A percentile compares a stretch with the other conserved stretches of the same genome.
These are phyloP conservation scores for Eucalyptus sp. DNA, from an alignment of 345 rosid genomes.

Conservation along the genomic window DNA sequence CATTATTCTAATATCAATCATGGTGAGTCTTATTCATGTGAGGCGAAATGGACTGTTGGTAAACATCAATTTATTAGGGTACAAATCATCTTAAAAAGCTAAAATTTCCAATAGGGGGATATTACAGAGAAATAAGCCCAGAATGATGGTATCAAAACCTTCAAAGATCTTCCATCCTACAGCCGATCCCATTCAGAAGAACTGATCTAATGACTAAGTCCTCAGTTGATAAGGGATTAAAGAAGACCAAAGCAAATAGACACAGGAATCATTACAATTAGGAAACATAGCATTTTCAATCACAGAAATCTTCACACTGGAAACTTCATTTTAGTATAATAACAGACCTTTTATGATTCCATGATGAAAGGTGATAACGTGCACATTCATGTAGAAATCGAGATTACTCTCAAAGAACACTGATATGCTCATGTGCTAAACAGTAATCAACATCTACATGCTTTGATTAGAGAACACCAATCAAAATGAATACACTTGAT, in stretches of 20 bases:
- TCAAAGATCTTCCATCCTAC: neutral
- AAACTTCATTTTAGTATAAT: neutral
- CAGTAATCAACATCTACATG: neutral
- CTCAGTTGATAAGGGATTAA: neutral
- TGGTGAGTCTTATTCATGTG: neutral
- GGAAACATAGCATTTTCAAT: neutral
- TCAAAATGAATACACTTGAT: neutral
- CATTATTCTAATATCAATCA: neutral
- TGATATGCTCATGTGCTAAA: neutral
- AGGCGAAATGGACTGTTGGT: neutral
- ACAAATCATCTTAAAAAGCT: neutral
- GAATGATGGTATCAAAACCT: fast-evolving
- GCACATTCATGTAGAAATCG: fast-evolving
- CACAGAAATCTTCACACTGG: neutral
- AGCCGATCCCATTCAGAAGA: neutral
- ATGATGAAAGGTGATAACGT: neutral
- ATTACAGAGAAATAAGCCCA: neutral
- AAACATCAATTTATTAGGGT: neutral
- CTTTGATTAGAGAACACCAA: neutral
- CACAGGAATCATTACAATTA: neutral
- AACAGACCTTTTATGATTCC: neutral
- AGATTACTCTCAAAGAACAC: neutral
- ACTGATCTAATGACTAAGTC: neutral
- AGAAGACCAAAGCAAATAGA: neutral
- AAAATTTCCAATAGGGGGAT: neutral